Evolutionary conservation across 768 basidiomycete genomes (phyloP), one percentile per base, ranked within the genome.

Genomic region (Tylopilus sp.): DNA sequence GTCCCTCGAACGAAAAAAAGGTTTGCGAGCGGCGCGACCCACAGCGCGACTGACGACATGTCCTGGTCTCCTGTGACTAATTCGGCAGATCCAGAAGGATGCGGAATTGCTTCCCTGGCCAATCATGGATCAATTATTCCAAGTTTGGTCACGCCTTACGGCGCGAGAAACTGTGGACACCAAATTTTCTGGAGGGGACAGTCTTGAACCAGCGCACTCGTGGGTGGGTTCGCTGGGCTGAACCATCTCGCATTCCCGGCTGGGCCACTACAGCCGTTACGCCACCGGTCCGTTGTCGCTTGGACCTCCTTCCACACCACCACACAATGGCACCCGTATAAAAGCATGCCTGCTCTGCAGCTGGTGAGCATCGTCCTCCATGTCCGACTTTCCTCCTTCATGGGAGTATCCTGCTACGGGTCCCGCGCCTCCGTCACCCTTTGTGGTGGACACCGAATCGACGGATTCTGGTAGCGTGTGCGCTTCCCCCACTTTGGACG

Each of bases 171-270:
- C 78, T 57, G 80, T 81, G 84, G 81, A 78, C 72, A 86, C 88
- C 87, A 89, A 91, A 86, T 89, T 90, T 89, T 91, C 89, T 83
- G 86, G 87, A 89, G 89, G 87, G 86, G 86, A 84, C 83, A 80
- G 87, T 79, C 86, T 90, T 86, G 89, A 90, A 89, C 86, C 84
- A 87, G 89, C 88, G 89, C 89, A 82, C 89, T 79, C 70, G 74
- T 77, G 80, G 73, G 71, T 71, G 62, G 69, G 40, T 58, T 69
- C 80, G 86, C 82, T 81, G 87, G 74, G 73, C 22, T 55, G 71
- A 71, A 72, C 78, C 80, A 78, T 80, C 78, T 75, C 83, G 75
- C 87, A 90, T 89, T 84, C 89, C 89, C 82, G 76, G 77, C 63
- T 86, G 80, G 85, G 85, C 87, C 89, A 62, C 70, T 81, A 90